Evolutionary conservation across 148 eudicot genomes (phyloP).

Genomic region (Nepenthes mirabilis): DNA sequence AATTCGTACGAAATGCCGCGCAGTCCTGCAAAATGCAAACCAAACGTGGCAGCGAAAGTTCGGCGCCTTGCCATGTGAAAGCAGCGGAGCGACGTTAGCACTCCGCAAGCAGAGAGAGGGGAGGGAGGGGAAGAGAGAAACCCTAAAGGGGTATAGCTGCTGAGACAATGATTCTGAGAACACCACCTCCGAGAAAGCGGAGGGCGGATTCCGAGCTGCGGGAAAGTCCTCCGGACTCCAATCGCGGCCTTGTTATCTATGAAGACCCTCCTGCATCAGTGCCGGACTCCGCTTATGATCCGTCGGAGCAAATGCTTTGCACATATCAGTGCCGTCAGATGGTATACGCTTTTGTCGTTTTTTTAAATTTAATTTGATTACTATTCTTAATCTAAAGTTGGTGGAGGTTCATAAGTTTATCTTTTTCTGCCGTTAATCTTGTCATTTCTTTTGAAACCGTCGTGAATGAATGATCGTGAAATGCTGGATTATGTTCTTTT

Average conservation of each 20-base stretch:
- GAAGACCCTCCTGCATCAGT: slow-evolving; percentile 46
- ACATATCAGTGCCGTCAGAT: slow-evolving; percentile 95
- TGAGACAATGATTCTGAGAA: slow-evolving; percentile 48
- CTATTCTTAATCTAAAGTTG: background rate
- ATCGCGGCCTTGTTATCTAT: slow-evolving; percentile 46
- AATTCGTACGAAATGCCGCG: no score
- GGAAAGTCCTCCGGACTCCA: slow-evolving; percentile 38
- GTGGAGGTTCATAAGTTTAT: no score
- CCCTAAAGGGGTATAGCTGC: slow-evolving; percentile 5
- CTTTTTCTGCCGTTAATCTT: no score
- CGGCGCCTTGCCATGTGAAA: no score
- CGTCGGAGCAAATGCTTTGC: slow-evolving; percentile 79
- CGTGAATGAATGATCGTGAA: no score
- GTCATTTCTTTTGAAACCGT: no score
- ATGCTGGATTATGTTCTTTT: no score
- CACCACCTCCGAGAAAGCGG: slow-evolving; percentile 62
- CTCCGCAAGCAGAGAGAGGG: no score
- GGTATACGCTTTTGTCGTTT: slow-evolving; percentile 23
- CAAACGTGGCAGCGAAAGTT: no score
- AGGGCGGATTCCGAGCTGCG: slow-evolving; percentile 33
- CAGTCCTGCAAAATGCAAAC: no score
- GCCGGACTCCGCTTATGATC: slow-evolving; percentile 8
- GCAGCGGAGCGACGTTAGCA: no score
- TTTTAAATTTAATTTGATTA: background rate
- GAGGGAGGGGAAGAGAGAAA: background rate